A percentile compares a stretch with the other conserved stretches of the same genome.
Evolutionary conservation across 1,139 yeast species (phyloP).

Genomic region (Saccharomycopsis hybrid): DNA sequence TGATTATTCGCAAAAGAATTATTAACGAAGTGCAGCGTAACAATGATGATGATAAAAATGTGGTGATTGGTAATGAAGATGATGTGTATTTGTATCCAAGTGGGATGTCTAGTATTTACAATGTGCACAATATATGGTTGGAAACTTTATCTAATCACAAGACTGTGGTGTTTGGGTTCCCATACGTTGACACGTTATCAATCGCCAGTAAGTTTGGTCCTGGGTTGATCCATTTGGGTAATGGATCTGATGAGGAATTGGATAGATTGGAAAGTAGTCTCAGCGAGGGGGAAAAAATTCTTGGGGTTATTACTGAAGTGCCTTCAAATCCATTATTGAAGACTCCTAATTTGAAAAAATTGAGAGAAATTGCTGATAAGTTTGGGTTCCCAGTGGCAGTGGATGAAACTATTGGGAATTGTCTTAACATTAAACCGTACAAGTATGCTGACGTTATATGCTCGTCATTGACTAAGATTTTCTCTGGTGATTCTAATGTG

Average conservation of each 20-base stretch:
- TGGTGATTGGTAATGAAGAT: constrained; percentile 21
- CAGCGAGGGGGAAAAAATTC: constrained; percentile 53
- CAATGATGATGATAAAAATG: constrained; percentile 29
- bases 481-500: constrained; percentile 91
- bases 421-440: constrained; percentile 73
- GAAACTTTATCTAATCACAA: constrained; percentile 33
- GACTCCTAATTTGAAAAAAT: constrained; percentile 67
- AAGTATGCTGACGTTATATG: constrained; percentile 82
- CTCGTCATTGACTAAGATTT: constrained; percentile 83
- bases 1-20: constrained; percentile 67
- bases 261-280: constrained; percentile 56
- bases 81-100: constrained; percentile 83
- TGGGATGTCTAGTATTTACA: constrained; percentile 90
- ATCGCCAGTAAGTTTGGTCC: constrained; percentile 87
- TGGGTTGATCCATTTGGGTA: constrained; percentile 74
- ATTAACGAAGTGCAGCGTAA: constrained; percentile 44
- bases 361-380: constrained; percentile 59
- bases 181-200: constrained; percentile 87
- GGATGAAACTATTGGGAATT: constrained; percentile 93
- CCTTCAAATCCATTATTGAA: constrained; percentile 88
- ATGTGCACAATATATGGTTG: constrained; percentile 67
- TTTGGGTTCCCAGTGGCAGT: constrained; percentile 73
- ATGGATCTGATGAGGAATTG: constrained; percentile 72
- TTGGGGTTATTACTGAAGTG: constrained; percentile 79
- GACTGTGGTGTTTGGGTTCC: constrained; percentile 90